These are phyloP conservation scores for Penicillium psychrofluorescens DNA, from an alignment of 495 filamentous ascomycete species.

Conservation along the genomic window DNA sequence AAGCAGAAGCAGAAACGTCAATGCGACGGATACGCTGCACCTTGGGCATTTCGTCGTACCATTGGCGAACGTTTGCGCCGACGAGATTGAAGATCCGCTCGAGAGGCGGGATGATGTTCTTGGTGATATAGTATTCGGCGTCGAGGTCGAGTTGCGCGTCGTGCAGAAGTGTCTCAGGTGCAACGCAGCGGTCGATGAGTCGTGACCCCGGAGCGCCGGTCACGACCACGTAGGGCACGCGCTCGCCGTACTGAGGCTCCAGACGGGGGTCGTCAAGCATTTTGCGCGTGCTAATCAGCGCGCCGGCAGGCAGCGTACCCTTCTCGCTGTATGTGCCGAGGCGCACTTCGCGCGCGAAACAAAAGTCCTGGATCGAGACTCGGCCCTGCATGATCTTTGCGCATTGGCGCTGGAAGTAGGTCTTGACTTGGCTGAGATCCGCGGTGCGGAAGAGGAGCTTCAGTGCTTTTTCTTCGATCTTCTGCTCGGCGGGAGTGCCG, in stretches of 20 bases:
- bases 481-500: slow-evolving; percentile 91
- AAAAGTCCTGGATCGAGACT: slow-evolving; percentile 91
- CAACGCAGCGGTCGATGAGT: slow-evolving; percentile 83
- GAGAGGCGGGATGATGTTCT: slow-evolving; percentile 90
- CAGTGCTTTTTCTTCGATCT: slow-evolving; percentile 92
- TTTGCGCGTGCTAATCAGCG: slow-evolving; percentile 71
- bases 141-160: slow-evolving; percentile 79
- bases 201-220: slow-evolving; percentile 79
- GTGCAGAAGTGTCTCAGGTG: slow-evolving; percentile 74
- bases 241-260: slow-evolving; percentile 93
- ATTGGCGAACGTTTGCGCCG: slow-evolving; percentile 81
- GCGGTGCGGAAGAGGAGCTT: slow-evolving; percentile 83
- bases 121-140: slow-evolving; percentile 92
- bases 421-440: slow-evolving; percentile 84
- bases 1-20: slow-evolving; percentile 16
- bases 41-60: slow-evolving; percentile 98
- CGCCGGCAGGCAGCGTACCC: slow-evolving; percentile 75
- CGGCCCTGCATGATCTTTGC: slow-evolving; percentile 84
- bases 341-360: slow-evolving; percentile 86
- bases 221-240: slow-evolving; percentile 89
- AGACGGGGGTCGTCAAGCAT: slow-evolving; percentile 80
- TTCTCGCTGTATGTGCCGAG: slow-evolving; percentile 83
- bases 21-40: slow-evolving; percentile 62
- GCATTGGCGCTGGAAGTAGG: slow-evolving; percentile 86
- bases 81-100: slow-evolving; percentile 97